Conservation (phyloP, 495 filamentous ascomycete species). For the Tuber indicum region DNA sequence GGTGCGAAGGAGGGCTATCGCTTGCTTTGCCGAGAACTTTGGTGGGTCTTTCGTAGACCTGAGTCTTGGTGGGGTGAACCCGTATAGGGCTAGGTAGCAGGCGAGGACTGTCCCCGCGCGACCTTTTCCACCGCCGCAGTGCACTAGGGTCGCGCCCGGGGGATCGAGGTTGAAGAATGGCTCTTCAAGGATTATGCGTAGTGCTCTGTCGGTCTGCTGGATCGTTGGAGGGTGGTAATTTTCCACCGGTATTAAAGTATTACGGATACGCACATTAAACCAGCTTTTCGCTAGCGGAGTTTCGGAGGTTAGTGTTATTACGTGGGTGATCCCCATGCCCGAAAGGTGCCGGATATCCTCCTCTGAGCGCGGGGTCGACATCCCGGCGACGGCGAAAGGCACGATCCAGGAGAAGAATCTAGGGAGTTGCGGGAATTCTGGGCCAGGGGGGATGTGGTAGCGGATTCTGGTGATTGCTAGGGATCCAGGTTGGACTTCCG, state of each 20-base stretch:
- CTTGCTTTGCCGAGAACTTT: constrained; percentile 1
- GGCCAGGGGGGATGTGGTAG: constrained; percentile 8
- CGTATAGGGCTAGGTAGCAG: constrained; percentile 25
- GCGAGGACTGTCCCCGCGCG: constrained; percentile 30
- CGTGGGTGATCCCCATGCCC: constrained; percentile 15
- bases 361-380: constrained; percentile 17
- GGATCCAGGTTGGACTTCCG: neutral
- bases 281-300: constrained; percentile 14
- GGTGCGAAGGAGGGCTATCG: constrained; percentile 10
- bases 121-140: constrained; percentile 36
- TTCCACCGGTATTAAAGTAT: constrained; percentile 18
- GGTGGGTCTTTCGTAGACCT: neutral
- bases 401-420: constrained; percentile 34
- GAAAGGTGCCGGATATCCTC: constrained; percentile 15
- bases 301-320: constrained; percentile 30
- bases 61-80: constrained; percentile 3
- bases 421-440: constrained; percentile 12
- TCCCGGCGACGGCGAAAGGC: constrained; percentile 18
- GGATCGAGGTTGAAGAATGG: neutral
- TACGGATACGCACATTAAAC: constrained; percentile 20
- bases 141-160: constrained; percentile 17
- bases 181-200: constrained; percentile 15
- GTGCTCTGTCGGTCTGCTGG: constrained; percentile 17
- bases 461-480: neutral
- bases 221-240: constrained; percentile 23